These are phyloP conservation scores for Penicillium samsonianum DNA, from an alignment of 495 filamentous ascomycete species.

Conservation along the genomic window DNA sequence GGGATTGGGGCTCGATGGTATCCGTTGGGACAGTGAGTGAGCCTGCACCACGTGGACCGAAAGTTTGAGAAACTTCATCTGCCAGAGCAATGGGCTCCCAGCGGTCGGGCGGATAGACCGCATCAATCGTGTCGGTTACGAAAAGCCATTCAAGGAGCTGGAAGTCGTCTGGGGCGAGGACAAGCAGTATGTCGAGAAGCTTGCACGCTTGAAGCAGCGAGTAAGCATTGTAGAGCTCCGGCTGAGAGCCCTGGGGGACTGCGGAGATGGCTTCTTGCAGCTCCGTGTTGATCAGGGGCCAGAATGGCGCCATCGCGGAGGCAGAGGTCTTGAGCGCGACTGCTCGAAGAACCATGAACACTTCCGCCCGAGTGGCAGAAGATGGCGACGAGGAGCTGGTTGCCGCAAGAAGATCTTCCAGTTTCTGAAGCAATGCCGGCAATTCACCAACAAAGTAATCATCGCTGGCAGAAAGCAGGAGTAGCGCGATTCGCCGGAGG, in stretches of 20 bases:
- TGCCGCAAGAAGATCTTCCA: constrained; percentile 84
- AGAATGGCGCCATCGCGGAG: constrained; percentile 76
- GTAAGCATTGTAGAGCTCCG: constrained; percentile 73
- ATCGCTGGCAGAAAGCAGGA: constrained; percentile 69
- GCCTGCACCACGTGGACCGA: constrained; percentile 54
- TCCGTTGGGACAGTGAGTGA: constrained; percentile 37
- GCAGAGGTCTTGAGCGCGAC: constrained; percentile 73
- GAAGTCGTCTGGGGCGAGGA: constrained; percentile 91
- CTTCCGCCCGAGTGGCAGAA: constrained; percentile 80
- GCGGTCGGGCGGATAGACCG: constrained; percentile 79
- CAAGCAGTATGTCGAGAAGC: constrained; percentile 79
- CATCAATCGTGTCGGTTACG: constrained; percentile 94
- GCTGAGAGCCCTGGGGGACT: constrained; percentile 66
- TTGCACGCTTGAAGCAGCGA: constrained; percentile 88
- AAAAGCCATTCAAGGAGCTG: constrained; percentile 96
- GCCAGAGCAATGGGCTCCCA: constrained; percentile 76
- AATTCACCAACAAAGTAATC: constrained; percentile 82
- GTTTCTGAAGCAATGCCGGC: constrained; percentile 71
- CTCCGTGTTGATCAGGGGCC: constrained; percentile 88
- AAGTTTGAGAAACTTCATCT: constrained; percentile 80
- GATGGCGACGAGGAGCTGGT: constrained; percentile 89
- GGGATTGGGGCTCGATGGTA: constrained; percentile 34
- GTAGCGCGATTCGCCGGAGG: constrained; percentile 75
- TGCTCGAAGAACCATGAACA: constrained; percentile 85
- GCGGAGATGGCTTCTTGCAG: constrained; percentile 80